Evolutionary conservation across 1,284 basidiomycete species (phyloP).

Genomic region (Puccinia brachypodii): DNA sequence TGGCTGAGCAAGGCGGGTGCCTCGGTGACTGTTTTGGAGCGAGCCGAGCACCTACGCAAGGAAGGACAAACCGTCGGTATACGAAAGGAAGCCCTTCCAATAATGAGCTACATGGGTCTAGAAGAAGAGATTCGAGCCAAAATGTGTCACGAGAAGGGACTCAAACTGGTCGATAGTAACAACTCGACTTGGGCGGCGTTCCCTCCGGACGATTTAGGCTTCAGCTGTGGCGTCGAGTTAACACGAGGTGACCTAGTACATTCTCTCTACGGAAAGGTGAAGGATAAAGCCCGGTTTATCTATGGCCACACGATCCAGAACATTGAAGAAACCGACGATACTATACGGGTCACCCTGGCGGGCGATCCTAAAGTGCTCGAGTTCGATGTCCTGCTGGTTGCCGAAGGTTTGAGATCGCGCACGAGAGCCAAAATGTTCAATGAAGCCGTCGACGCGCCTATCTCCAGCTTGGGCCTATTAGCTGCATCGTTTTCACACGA

Average conservation of each 20-base stretch:
- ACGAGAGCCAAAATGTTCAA: conserved; percentile 50
- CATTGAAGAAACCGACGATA: conserved; percentile 48
- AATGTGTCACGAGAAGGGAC: background rate
- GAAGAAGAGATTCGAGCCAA: background rate
- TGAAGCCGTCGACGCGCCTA: conserved; percentile 10
- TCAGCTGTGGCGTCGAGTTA: conserved; percentile 51
- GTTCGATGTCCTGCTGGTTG: conserved; percentile 51
- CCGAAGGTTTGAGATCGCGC: conserved; percentile 53
- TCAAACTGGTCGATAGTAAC: conserved; percentile 49
- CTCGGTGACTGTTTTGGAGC: conserved; percentile 52
- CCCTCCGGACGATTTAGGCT: background rate
- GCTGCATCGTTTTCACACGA: conserved; percentile 14
- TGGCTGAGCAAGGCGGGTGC: conserved; percentile 49
- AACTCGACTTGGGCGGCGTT: conserved; percentile 43
- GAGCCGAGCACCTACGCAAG: conserved; percentile 44
- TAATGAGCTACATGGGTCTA: conserved; percentile 51
- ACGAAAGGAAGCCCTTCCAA: conserved; percentile 49
- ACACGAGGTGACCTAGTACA: conserved; percentile 51
- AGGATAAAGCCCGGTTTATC: conserved; percentile 48
- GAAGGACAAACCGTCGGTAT: conserved; percentile 53
- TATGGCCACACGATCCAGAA: conserved; percentile 49
- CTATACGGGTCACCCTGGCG: conserved; percentile 46
- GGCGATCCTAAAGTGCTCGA: conserved; percentile 44
- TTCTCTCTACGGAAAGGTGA: conserved; percentile 49
- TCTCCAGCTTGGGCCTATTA: background rate